Conservation (phyloP, 2,329 filamentous ascomycete genomes). For the Aureobasidium melanogenum region DNA sequence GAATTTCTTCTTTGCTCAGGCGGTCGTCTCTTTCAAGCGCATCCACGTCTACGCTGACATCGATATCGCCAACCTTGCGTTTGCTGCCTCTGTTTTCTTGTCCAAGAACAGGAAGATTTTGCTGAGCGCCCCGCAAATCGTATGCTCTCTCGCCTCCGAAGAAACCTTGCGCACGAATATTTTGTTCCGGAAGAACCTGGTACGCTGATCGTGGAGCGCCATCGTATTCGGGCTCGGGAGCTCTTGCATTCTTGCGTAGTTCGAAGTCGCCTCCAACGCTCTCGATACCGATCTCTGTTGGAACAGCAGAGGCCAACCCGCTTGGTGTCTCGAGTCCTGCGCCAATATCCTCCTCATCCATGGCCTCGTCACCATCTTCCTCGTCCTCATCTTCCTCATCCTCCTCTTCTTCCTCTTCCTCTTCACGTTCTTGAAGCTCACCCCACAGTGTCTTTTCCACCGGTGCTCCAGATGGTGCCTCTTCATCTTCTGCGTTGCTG, state of each 20-base stretch:
- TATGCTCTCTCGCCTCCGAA: conserved; percentile 93
- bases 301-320: conserved; percentile 70
- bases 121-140: conserved; percentile 56
- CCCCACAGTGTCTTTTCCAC: conserved; percentile 88
- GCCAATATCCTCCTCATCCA: conserved; percentile 57
- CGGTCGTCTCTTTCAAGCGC: conserved; percentile 64
- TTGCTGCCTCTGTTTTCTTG: conserved; percentile 74
- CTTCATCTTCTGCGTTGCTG: conserved; percentile 51
- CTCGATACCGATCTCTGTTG: conserved; percentile 70
- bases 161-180: conserved; percentile 80
- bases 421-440: conserved; percentile 72
- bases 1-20: conserved; percentile 76
- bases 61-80: conserved; percentile 83
- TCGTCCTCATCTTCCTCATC: conserved; percentile 56
- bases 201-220: conserved; percentile 59
- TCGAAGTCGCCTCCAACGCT: conserved; percentile 82
- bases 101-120: conserved; percentile 62
- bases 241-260: conserved; percentile 75
- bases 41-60: conserved; percentile 85
- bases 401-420: conserved; percentile 60
- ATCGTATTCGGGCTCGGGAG: conserved; percentile 80
- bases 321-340: conserved; percentile 65
- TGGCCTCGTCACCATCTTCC: conserved; percentile 69
- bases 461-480: conserved; percentile 56
- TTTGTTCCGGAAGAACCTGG: conserved; percentile 80